Percentiles rank a stretch among this genome's conserved stretches.
Evolutionary conservation across 2,329 filamentous ascomycete species (phyloP).

Genomic region (Alternaria sp.): DNA sequence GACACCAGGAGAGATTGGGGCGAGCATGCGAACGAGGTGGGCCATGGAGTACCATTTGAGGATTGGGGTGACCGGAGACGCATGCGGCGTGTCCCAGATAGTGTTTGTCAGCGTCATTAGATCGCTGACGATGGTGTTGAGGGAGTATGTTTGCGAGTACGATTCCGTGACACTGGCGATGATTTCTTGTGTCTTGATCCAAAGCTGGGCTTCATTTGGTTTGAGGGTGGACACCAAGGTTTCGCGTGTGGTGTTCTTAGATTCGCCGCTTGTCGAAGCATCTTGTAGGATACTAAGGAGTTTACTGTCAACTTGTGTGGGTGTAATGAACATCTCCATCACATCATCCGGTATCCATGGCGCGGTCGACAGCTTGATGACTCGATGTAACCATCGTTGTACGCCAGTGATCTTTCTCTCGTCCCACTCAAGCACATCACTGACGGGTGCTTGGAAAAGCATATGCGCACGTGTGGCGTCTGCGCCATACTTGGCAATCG

Average conservation of each 20-base stretch:
- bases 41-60: constrained; percentile 60
- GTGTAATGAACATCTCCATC: constrained; percentile 25
- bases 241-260: not conserved
- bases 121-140: constrained; percentile 85
- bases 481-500: constrained; percentile 77
- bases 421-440: constrained; percentile 87
- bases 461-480: constrained; percentile 87
- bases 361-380: constrained; percentile 62
- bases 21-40: constrained; percentile 72
- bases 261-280: constrained; percentile 10
- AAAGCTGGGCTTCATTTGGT: constrained; percentile 55
- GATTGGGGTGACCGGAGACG: constrained; percentile 47
- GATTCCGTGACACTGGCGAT: constrained; percentile 72
- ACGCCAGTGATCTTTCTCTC: constrained; percentile 81
- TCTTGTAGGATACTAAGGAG: constrained; percentile 25
- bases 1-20: constrained; percentile 80
- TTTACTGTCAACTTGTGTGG: constrained; percentile 34
- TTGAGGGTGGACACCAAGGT: constrained; percentile 18
- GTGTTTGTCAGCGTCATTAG: constrained; percentile 81
- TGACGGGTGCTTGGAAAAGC: constrained; percentile 85
- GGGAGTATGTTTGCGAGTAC: constrained; percentile 72
- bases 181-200: constrained; percentile 71
- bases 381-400: constrained; percentile 76
- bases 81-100: constrained; percentile 35
- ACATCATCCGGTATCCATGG: constrained; percentile 30